Conservation (phyloP, 495 filamentous ascomycete species). For the Lepraria neglecta region DNA sequence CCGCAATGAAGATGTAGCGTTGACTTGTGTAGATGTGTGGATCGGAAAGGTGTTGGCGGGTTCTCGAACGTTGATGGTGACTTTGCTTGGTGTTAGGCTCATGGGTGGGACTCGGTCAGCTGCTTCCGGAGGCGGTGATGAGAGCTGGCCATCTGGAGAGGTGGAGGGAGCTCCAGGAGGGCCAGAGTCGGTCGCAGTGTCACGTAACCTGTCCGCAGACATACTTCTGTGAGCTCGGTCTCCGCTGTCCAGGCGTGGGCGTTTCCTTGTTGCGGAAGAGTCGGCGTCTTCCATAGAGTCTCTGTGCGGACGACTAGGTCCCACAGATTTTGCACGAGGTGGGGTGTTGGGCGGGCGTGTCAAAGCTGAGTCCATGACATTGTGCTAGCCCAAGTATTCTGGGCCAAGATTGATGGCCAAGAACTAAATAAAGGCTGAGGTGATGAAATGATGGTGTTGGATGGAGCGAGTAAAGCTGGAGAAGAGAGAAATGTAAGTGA, state of each 20-base stretch:
- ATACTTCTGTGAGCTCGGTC: constrained; percentile 41
- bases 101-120: constrained; percentile 3
- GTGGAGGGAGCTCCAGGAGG: constrained; percentile 34
- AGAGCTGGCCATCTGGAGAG: constrained; percentile 2
- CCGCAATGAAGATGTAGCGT: neutral
- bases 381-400: constrained; percentile 17
- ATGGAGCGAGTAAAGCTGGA: constrained; percentile 4
- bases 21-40: constrained; percentile 4
- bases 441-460: constrained; percentile 2
- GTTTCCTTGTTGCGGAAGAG: constrained; percentile 52
- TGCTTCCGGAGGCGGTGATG: neutral
- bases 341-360: constrained; percentile 22
- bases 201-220: constrained; percentile 35
- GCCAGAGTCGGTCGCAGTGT: constrained; percentile 28
- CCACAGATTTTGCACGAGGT: constrained; percentile 29
- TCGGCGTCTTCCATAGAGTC: constrained; percentile 54
- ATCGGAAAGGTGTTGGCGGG: constrained; percentile 5
- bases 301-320: constrained; percentile 33
- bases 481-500: neutral
- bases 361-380: constrained; percentile 35
- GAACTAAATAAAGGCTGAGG: constrained; percentile 8
- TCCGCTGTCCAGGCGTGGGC: constrained; percentile 57
- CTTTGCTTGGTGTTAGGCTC: constrained; percentile 42
- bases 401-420: constrained; percentile 10
- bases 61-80: constrained; percentile 48